These are phyloP conservation scores for Rhododendron mucronatum DNA, from an alignment of 148 eudicot species.

Conservation along the genomic window DNA sequence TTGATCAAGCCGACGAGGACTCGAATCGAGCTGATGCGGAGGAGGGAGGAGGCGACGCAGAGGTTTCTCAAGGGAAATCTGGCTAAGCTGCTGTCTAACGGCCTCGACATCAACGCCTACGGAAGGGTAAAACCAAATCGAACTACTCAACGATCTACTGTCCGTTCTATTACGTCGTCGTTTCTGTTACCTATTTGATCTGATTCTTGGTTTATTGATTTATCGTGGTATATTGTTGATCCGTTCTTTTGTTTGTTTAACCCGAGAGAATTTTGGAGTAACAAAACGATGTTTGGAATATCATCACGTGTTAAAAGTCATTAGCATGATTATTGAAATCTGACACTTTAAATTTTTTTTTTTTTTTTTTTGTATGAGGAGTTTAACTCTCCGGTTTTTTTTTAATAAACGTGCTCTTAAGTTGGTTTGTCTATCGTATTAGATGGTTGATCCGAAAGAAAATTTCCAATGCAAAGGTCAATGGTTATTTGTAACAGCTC, in stretches of 20 bases:
- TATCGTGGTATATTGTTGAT: background rate
- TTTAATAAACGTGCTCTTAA: background rate
- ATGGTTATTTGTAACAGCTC: too few relatives aligned
- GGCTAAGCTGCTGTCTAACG: constrained; percentile 71
- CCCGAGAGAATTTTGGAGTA: background rate
- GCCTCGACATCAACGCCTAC: constrained; percentile 68
- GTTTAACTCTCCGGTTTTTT: background rate
- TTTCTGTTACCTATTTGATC: background rate
- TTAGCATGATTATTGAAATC: background rate
- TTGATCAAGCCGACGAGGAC: constrained; percentile 61
- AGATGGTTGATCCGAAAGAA: background rate
- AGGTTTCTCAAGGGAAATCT: constrained; percentile 82
- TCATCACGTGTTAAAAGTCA: background rate
- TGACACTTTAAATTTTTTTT: background rate
- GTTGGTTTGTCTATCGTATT: background rate
- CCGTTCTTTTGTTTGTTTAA: background rate
- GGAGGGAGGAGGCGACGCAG: constrained; percentile 73
- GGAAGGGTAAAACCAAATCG: constrained; percentile 42
- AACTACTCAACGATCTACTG: background rate
- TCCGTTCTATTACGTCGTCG: background rate
- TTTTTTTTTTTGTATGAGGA: background rate
- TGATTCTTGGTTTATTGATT: background rate
- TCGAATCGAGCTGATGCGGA: constrained; percentile 60
- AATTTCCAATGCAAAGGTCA: too few relatives aligned
- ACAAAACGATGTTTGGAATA: background rate